These are phyloP conservation scores for Lablab purpureus DNA, from an alignment of 306 rosid genomes.

Conservation along the genomic window DNA sequence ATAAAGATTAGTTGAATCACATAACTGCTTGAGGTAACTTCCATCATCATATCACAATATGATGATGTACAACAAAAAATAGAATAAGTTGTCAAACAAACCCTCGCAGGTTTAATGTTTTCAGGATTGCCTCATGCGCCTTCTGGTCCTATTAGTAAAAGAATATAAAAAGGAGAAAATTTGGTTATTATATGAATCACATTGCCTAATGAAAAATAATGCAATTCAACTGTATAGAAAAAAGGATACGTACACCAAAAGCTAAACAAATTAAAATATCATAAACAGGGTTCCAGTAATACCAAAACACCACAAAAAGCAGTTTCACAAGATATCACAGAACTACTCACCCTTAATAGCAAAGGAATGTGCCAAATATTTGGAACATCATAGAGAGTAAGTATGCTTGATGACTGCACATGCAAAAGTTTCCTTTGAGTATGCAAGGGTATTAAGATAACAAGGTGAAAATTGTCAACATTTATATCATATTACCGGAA, in stretches of 20 bases:
- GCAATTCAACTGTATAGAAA: neutral
- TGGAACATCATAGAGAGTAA: constrained; percentile 87
- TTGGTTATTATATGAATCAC: constrained; percentile 36
- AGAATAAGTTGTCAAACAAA: constrained; percentile 56
- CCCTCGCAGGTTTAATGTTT: constrained; percentile 67
- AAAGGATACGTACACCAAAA: neutral
- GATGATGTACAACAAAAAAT: constrained; percentile 13
- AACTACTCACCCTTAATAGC: constrained; percentile 72
- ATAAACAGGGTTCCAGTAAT: constrained; percentile 13
- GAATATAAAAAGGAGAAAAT: constrained; percentile 29
- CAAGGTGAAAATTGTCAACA: constrained; percentile 35
- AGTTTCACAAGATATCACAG: constrained; percentile 2
- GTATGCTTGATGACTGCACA: constrained; percentile 72
- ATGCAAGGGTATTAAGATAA: constrained; percentile 9
- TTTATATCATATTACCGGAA: constrained; percentile 67
- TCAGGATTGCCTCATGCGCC: constrained; percentile 84
- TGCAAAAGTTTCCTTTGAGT: constrained; percentile 24
- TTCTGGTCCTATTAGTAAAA: constrained; percentile 72
- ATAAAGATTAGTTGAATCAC: constrained; percentile 18
- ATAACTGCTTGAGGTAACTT: neutral
- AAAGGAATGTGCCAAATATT: constrained; percentile 97
- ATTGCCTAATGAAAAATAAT: neutral
- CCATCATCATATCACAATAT: neutral
- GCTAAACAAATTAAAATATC: neutral
- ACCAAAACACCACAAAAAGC: constrained; percentile 18